phyloP scores from a whole-genome alignment of 768 basidiomycete species.

The Russula griseocarnosa region DNA sequence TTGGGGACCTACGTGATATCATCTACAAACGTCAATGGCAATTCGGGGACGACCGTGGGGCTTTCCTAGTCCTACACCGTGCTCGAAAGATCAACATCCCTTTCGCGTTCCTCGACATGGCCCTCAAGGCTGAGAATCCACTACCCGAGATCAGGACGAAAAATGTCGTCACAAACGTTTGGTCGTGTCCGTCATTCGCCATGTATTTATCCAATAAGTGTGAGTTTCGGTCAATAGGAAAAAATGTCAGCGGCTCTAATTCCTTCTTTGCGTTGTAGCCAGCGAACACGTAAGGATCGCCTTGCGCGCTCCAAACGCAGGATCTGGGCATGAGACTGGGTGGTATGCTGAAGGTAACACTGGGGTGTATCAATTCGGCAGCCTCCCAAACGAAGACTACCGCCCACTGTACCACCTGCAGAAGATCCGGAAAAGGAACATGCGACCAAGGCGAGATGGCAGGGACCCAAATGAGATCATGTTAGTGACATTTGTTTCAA shows the following conservation, averaged over 20 bases:
- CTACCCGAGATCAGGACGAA: slow-evolving; percentile 16
- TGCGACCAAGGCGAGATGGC: slow-evolving; percentile 18
- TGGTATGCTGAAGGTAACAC: slow-evolving; percentile 25
- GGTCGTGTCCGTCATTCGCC: slow-evolving; percentile 19
- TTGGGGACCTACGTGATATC: slow-evolving; percentile 7
- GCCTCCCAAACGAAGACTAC: slow-evolving; percentile 13
- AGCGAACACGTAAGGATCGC: slow-evolving; percentile 20
- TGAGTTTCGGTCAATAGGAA: background rate
- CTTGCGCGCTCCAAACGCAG: slow-evolving; percentile 6
- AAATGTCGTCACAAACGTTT: slow-evolving; percentile 18
- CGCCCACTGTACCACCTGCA: slow-evolving; percentile 18
- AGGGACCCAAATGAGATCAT: slow-evolving; percentile 15
- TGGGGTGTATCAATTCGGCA: slow-evolving; percentile 22
- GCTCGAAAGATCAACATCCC: slow-evolving; percentile 19
- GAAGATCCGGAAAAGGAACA: slow-evolving; percentile 5
- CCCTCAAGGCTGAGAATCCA: slow-evolving; percentile 1
- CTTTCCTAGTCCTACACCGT: slow-evolving; percentile 13
- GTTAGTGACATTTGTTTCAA: background rate
- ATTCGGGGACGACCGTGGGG: slow-evolving; percentile 7
- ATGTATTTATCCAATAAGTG: slow-evolving; percentile 24
- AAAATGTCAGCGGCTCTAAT: background rate
- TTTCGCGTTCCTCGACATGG: slow-evolving; percentile 7
- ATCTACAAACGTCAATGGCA: slow-evolving; percentile 21
- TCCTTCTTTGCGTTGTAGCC: background rate
- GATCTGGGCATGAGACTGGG: slow-evolving; percentile 10